Evolutionary conservation across 805 yeast species (phyloP).

Genomic region (Pichia heedii): DNA sequence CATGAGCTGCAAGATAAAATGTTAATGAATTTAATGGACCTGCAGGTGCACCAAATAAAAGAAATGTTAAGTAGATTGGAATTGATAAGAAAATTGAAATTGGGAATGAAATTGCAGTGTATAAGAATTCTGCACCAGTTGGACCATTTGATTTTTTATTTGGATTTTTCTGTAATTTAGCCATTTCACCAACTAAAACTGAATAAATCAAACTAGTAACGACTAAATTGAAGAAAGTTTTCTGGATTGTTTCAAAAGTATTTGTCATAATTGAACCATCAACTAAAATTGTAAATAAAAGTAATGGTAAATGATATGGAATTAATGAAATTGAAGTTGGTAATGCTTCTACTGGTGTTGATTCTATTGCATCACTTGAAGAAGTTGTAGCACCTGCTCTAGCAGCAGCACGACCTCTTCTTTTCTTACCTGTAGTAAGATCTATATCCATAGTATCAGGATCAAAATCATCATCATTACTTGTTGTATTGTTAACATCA

Average conservation of each 20-base stretch:
- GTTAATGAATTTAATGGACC: constrained; percentile 11
- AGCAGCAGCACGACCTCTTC: not conserved
- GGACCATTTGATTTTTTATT: constrained; percentile 11
- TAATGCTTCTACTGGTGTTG: constrained; percentile 1
- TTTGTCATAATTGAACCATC: constrained; percentile 26
- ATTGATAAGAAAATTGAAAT: constrained; percentile 14
- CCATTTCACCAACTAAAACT: constrained; percentile 17
- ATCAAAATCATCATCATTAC: constrained; percentile 8
- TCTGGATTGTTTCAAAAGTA: constrained; percentile 13
- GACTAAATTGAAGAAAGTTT: constrained; percentile 8
- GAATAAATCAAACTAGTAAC: constrained; percentile 8
- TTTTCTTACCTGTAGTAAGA: constrained; percentile 11
- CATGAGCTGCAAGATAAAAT: constrained; percentile 13
- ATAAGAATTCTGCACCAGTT: constrained; percentile 10
- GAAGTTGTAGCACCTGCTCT: not conserved
- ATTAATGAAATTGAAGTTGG: constrained; percentile 14
- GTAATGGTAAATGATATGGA: constrained; percentile 26
- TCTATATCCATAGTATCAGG: constrained; percentile 11
- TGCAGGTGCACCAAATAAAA: constrained; percentile 18
- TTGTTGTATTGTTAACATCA: not conserved
- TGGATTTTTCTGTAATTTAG: constrained; percentile 18
- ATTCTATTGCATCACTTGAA: not conserved
- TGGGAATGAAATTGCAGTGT: constrained; percentile 9
- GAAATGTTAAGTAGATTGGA: constrained; percentile 24
- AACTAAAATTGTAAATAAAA: constrained; percentile 22